These are phyloP conservation scores for Cyberlindnera meyerae DNA, from an alignment of 805 yeast species.

Conservation along the genomic window DNA sequence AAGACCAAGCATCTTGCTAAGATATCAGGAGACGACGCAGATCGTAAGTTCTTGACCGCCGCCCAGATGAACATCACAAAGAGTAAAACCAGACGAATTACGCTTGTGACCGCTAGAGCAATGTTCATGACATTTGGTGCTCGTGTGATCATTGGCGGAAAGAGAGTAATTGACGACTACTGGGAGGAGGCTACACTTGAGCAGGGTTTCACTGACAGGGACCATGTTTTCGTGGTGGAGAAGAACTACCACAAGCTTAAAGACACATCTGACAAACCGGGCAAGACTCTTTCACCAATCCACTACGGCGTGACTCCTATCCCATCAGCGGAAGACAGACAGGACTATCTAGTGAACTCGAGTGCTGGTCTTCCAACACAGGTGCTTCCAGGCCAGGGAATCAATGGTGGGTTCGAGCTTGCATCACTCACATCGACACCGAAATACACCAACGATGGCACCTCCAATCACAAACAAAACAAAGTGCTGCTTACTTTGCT, in stretches of 20 bases:
- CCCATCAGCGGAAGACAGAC: slow-evolving; percentile 24
- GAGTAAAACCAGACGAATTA: slow-evolving; percentile 17
- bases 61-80: slow-evolving; percentile 23
- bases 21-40: slow-evolving; percentile 32
- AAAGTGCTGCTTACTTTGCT: slow-evolving; percentile 14
- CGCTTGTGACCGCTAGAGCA: slow-evolving; percentile 35
- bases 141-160: slow-evolving; percentile 40
- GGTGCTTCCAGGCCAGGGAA: slow-evolving; percentile 28
- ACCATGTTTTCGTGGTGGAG: slow-evolving; percentile 35
- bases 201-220: slow-evolving; percentile 41
- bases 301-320: slow-evolving; percentile 14
- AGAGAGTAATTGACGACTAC: slow-evolving; percentile 49
- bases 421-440: slow-evolving; percentile 22
- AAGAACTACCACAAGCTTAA: slow-evolving; percentile 10
- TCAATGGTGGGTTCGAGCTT: slow-evolving; percentile 25
- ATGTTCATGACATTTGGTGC: slow-evolving; percentile 50
- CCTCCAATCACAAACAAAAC: slow-evolving; percentile 6
- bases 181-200: slow-evolving; percentile 43
- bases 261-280: slow-evolving; percentile 2
- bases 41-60: slow-evolving; percentile 33
- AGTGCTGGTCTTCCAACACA: slow-evolving; percentile 21
- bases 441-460: slow-evolving; percentile 18
- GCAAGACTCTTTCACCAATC: neutral
- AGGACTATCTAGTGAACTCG: slow-evolving; percentile 19
- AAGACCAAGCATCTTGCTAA: slow-evolving; percentile 34